These are phyloP conservation scores for Mucor piriformis DNA, from an alignment of 371 early-diverging fungal species.

Conservation along the genomic window DNA sequence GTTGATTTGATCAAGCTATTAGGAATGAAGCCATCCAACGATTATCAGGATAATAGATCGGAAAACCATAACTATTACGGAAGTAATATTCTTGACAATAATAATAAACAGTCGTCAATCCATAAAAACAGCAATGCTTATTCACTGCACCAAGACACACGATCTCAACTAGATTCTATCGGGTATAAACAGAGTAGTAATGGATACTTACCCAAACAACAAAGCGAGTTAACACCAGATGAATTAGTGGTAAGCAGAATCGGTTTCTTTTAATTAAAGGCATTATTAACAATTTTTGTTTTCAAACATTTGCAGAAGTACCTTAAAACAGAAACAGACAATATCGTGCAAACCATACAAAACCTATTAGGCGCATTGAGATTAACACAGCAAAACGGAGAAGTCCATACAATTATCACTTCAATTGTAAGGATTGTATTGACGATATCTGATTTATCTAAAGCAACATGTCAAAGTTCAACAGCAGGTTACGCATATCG, in stretches of 20 bases:
- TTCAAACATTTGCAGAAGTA: constrained; percentile 43
- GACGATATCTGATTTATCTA: constrained; percentile 45
- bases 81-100: neutral
- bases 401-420: constrained; percentile 69
- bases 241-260: constrained; percentile 16
- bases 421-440: constrained; percentile 60
- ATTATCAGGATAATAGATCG: neutral
- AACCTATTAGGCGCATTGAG: constrained; percentile 74
- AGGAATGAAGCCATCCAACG: constrained; percentile 41
- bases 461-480: constrained; percentile 44
- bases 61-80: neutral
- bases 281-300: neutral
- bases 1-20: constrained; percentile 74
- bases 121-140: neutral
- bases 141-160: neutral
- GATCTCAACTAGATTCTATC: neutral
- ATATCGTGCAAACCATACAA: constrained; percentile 88
- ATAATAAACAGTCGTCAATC: neutral
- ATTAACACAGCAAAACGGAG: constrained; percentile 62
- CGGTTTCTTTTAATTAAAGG: neutral
- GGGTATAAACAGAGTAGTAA: neutral
- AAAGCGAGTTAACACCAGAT: constrained; percentile 4
- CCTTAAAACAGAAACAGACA: constrained; percentile 84
- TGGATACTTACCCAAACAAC: neutral
- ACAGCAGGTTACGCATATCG: constrained; percentile 42